Base-by-base conservation (phyloP, 2,329 filamentous ascomycete genomes). In the Aureobasidium sp. region DNA sequence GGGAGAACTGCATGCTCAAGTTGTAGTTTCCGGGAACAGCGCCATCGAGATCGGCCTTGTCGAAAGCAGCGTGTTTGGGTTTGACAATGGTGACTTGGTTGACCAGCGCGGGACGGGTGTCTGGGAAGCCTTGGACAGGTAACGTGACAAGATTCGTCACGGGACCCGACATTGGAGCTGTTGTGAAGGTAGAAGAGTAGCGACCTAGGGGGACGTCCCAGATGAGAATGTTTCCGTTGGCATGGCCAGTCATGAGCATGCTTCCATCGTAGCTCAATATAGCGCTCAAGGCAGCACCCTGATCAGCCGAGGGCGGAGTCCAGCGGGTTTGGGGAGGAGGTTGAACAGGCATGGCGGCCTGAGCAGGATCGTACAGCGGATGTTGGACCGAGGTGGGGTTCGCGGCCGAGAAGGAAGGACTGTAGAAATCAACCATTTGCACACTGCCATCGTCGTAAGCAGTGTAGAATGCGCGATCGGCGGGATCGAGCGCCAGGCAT, bases 251-350 rank as follows among this genome's bases (percentile, higher is more conserved):
- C 22, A 95, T 69, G 19, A 96, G 72, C 6, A 77, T 79, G 38
- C 85, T 90, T 22, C 88, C 87, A 66, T 96, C 91, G 68, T 93
- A 90, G 63, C 81, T 90, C 50, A 94, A 70, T 17, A 79, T 79
- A 54, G 95, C 66, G 62, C 85, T 87, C 21, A 83, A 78, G 3
- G 79, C 79, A 11, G 80, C 75, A 11, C 87, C 88, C 17, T 79
- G 77, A 49, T 88, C 82, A 40, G 56, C 53, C 30, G 66, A 63
- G 16, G 63, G 58, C 3, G 62, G 54, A 16, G 57, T 61, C 67
- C 65, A 68, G 22, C 55, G 62, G 7, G 67, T 67, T 40, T 66
- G 64, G 14, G 62, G 51, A 2, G 67, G 56, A 12, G 72, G 70
- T 50, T 74, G 71, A 7, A 75, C 61, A 66, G 56, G 71, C 78